Base-by-base conservation (phyloP, 495 filamentous ascomycete species). In the Talaromyces ruber region DNA sequence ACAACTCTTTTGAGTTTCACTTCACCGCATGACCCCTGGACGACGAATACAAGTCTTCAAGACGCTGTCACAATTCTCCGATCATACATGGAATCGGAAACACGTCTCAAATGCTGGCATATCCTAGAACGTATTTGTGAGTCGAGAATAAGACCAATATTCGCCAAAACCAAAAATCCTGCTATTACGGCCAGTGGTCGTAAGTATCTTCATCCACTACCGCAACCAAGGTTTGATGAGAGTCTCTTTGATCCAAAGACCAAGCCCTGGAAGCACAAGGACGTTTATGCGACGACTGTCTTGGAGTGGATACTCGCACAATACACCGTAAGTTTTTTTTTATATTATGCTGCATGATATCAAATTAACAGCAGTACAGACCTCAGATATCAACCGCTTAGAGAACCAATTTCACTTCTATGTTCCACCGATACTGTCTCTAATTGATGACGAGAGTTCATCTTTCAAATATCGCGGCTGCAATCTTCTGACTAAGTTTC, bases 361-460 rank as follows among this genome's bases (percentile, higher is more conserved):
- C 1, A n/a, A 6, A 26, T 24, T 54, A 54, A 54, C 6, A 9
- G 26, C 7, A 25, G 28, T 14, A 52, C 43, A 76, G 75, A 21
- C 69, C 6, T 60, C 66, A 11, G 67, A 74, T 29, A 65, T 65
- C 32, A 39, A 39, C 7, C 61, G 70, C n/a, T 68, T 83, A 4
- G 77, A 82, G 64, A 61, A 65, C 5, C 78, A 89, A 62, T 97
- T 92, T 85, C 85, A 84, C 0, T 81, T 95, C n/a, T 82, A 90
- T 47, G 80, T 93, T n/a, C 94, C 94, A 1, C 88, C 90, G 1
- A 76, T 97, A 0, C 81, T 98, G 3, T 84, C 87, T 4, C 77
- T 98, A 2, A 79, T 91, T 58, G 94, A 98, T 70, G 88, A 93
- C 68, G 68, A 77, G 14, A 74, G 79, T 51, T 72, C 81, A 1